phyloP scores from a whole-genome alignment of 2,329 filamentous ascomycete genomes.

The Aspergillus sp. region DNA sequence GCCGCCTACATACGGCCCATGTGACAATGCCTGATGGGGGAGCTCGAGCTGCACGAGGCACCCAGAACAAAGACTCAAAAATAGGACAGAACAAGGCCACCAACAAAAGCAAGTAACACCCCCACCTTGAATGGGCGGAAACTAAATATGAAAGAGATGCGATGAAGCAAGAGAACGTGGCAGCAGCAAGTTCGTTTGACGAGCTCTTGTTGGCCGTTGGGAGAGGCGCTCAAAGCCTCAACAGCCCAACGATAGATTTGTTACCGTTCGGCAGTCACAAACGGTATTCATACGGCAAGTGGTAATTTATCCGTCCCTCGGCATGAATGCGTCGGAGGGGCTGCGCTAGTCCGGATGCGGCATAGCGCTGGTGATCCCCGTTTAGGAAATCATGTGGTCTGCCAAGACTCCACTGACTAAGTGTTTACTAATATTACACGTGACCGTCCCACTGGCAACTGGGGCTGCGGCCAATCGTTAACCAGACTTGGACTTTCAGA shows the following conservation, averaged over 20 bases:
- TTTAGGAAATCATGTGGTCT: neutral
- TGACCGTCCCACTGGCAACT: neutral
- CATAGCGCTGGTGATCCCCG: neutral
- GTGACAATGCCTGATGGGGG: constrained; percentile 23
- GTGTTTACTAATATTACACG: neutral
- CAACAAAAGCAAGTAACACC: no score
- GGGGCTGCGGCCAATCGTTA: no score
- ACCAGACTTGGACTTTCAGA: no score
- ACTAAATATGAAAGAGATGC: no score
- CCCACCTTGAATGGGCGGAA: no score
- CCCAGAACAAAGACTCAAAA: no score
- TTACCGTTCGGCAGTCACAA: no score
- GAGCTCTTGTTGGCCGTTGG: constrained; percentile 5
- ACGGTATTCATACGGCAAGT: no score
- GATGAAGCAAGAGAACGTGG: no score
- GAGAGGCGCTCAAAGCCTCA: constrained; percentile 9
- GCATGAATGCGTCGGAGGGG: constrained; percentile 1
- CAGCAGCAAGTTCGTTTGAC: no score
- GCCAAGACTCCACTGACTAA: constrained; percentile 1
- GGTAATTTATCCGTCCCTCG: neutral
- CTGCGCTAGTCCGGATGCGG: constrained; percentile 1
- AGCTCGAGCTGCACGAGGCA: neutral
- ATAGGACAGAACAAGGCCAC: no score
- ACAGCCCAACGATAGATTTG: constrained; percentile 10
- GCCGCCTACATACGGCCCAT: constrained; percentile 31